Conservation (phyloP, 2,329 filamentous ascomycete genomes). For the Fusarium tuaranense region DNA sequence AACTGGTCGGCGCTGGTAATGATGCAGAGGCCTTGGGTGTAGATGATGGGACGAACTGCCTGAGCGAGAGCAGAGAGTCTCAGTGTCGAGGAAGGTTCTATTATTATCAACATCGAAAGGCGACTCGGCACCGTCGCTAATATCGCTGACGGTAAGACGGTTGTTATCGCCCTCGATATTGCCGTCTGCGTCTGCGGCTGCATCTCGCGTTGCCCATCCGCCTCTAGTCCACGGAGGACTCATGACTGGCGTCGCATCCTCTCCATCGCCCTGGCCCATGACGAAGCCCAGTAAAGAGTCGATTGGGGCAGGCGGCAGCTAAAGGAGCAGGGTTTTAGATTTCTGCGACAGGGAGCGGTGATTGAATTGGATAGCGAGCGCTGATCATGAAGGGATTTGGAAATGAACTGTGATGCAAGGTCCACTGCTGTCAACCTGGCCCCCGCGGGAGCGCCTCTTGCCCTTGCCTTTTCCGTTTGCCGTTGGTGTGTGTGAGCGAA, state of each 20-base stretch:
- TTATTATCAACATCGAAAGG: conserved; percentile 36
- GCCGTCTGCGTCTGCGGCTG: conserved; percentile 24
- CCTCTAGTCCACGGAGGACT: conserved; percentile 38
- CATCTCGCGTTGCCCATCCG: conserved; percentile 28
- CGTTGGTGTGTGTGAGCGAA: conserved; percentile 24
- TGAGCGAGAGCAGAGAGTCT: conserved; percentile 41
- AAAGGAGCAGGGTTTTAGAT: conserved; percentile 36
- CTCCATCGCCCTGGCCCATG: conserved; percentile 43
- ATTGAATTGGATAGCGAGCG: conserved; percentile 35
- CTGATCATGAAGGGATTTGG: conserved; percentile 44
- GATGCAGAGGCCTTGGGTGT: conserved; percentile 34
- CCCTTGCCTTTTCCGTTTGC: conserved; percentile 22
- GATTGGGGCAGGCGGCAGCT: conserved; percentile 28
- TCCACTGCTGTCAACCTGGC: conserved; percentile 40
- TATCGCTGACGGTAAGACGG: conserved; percentile 22
- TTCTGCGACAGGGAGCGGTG: conserved; percentile 39
- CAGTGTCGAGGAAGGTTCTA: conserved; percentile 44
- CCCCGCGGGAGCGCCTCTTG: conserved; percentile 20
- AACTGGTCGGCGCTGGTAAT: conserved; percentile 27
- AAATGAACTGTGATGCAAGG: conserved; percentile 42
- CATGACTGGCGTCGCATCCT: conserved; percentile 33
- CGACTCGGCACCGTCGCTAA: conserved; percentile 30
- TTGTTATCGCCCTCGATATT: conserved; percentile 27
- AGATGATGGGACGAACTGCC: conserved; percentile 34
- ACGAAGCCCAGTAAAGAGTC: conserved; percentile 31